Evolutionary conservation across 1,284 basidiomycete genomes (phyloP).

Genomic region (Earliella scabrosa): DNA sequence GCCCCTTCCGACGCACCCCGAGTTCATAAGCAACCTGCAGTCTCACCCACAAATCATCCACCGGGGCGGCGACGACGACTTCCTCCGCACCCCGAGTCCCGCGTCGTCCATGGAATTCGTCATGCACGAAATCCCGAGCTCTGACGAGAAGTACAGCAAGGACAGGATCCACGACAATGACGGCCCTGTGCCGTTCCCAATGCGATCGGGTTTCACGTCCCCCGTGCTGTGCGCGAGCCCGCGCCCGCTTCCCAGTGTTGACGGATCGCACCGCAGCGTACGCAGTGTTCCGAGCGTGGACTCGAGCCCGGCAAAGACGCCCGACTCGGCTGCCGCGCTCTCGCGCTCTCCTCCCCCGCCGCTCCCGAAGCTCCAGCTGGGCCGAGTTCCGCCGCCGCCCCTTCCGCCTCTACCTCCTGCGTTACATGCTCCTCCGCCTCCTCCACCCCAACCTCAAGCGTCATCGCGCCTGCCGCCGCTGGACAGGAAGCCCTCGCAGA

Average conservation of each 20-base stretch:
- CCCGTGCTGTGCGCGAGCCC: constrained; percentile 16
- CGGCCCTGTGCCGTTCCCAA: constrained; percentile 18
- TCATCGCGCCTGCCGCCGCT: not conserved
- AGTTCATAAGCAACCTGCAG: constrained; percentile 19
- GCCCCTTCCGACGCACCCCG: constrained; percentile 21
- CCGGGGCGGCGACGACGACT: constrained; percentile 1
- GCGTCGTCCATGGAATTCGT: constrained; percentile 19
- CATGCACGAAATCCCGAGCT: not conserved
- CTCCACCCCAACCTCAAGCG: not conserved
- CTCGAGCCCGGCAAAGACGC: constrained; percentile 11
- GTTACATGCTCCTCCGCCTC: not conserved
- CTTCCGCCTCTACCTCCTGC: too few species aligned
- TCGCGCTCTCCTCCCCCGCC: not conserved
- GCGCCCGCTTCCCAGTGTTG: constrained; percentile 16
- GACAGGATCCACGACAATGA: not conserved
- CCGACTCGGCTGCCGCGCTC: constrained; percentile 12
- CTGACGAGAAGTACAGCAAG: not conserved
- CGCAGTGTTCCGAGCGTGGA: constrained; percentile 9
- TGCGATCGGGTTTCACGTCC: constrained; percentile 13
- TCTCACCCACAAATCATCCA: constrained; percentile 23
- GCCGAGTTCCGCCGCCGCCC: too few species aligned
- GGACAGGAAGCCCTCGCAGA: constrained; percentile 4
- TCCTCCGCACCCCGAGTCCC: constrained; percentile 18
- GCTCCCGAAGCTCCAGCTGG: not conserved
- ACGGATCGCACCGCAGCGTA: constrained; percentile 13